Conservation (phyloP, 768 basidiomycete species). For the Kwoniella dejecticola region DNA sequence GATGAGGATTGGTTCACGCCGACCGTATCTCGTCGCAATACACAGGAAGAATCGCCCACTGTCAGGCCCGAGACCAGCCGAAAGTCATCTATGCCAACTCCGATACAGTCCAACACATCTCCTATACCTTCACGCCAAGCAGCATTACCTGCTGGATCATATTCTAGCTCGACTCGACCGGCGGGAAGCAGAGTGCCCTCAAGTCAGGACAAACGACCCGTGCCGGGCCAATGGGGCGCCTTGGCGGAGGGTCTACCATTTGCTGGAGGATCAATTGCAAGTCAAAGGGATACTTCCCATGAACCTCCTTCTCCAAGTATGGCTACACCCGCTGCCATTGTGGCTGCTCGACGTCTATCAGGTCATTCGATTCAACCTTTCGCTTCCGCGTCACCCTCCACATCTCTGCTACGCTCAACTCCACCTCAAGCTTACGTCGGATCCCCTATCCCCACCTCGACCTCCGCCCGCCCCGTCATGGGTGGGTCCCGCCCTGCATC, state of each 20-base stretch:
- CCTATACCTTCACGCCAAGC: constrained; percentile 44
- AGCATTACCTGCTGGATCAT: constrained; percentile 23
- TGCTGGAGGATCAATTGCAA: constrained; percentile 23
- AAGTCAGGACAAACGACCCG: constrained; percentile 14
- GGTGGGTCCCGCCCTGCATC: constrained; percentile 33
- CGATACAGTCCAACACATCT: constrained; percentile 26
- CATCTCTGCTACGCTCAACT: constrained; percentile 35
- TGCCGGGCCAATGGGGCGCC: constrained; percentile 36
- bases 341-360: constrained; percentile 45
- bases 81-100: constrained; percentile 18
- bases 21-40: constrained; percentile 37
- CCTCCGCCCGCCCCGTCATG: constrained; percentile 16
- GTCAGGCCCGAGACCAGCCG: constrained; percentile 1
- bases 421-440: constrained; percentile 20
- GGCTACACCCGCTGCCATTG: constrained; percentile 27
- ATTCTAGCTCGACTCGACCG: constrained; percentile 10
- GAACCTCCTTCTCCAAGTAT: constrained; percentile 24
- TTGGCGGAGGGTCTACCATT: constrained; percentile 50
- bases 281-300: constrained; percentile 10
- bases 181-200: constrained; percentile 23
- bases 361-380: constrained; percentile 50
- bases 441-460: constrained; percentile 8
- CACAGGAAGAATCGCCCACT: neutral
- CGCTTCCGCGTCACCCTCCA: constrained; percentile 40
- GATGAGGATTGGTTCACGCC: constrained; percentile 55